Conservation (phyloP, 179 eudicot genomes). For the Spinacia oleracea region DNA sequence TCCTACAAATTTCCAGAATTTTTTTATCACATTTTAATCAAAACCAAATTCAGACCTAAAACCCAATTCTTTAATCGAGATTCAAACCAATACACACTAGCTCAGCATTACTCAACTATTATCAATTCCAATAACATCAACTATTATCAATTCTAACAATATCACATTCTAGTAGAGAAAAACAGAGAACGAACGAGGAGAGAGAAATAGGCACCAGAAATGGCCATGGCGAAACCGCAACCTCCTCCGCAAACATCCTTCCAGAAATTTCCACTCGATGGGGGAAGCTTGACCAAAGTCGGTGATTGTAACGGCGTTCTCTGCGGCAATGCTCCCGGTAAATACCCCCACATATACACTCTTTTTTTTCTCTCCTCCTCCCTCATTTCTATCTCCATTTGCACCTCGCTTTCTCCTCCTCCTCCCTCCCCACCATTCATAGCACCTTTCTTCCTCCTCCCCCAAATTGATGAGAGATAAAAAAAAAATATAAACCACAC, state of each 20-base stretch:
- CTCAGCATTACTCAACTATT: neutral
- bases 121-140: neutral
- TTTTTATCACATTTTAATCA: neutral
- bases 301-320: conserved; percentile 85
- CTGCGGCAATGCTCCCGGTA: conserved; percentile 89
- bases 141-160: neutral
- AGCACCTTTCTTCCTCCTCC: conserved; percentile 18
- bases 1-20: neutral
- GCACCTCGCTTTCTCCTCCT: conserved; percentile 37
- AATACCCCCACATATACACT: conserved; percentile 91
- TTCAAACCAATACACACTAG: neutral
- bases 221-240: conserved; percentile 92
- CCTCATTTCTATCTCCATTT: conserved; percentile 52
- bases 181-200: neutral
- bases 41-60: neutral
- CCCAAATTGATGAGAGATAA: conserved; percentile 20
- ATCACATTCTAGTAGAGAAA: neutral
- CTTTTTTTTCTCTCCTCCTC: conserved; percentile 40
- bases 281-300: conserved; percentile 51
- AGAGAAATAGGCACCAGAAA: conserved; percentile 57
- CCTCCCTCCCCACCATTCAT: conserved; percentile 53
- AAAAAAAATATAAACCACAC: neutral
- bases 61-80: neutral
- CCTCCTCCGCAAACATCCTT: conserved; percentile 94
- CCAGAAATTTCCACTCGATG: conserved; percentile 47